These are phyloP conservation scores for Dichomitus squalens DNA, from an alignment of 1,284 basidiomycete genomes.

Conservation along the genomic window DNA sequence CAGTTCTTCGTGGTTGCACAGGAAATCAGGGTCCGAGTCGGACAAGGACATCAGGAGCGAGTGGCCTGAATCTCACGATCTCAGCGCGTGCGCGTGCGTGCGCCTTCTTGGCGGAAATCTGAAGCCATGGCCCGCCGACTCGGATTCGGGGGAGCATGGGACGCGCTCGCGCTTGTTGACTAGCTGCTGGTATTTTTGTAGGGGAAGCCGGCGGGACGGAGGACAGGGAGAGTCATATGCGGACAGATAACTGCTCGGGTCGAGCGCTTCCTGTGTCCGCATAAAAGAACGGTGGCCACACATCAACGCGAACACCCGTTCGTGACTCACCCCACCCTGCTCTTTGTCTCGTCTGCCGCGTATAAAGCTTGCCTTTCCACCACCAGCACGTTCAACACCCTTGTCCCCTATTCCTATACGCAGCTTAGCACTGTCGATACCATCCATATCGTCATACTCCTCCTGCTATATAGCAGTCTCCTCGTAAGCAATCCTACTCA, in stretches of 20 bases:
- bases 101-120: slow-evolving; percentile 6
- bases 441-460: not conserved
- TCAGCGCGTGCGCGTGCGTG: not conserved
- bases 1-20: not conserved
- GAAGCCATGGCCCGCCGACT: slow-evolving; percentile 2
- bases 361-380: not conserved
- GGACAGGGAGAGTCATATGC: not conserved
- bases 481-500: not conserved
- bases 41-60: not conserved
- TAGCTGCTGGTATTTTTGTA: not conserved
- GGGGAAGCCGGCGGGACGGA: not conserved
- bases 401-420: not conserved
- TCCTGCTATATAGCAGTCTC: not conserved
- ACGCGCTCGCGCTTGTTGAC: not conserved
- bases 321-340: slow-evolving; percentile 24
- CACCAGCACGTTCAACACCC: not conserved
- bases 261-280: slow-evolving; percentile 16
- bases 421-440: not conserved
- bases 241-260: not conserved
- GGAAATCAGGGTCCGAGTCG: not conserved
- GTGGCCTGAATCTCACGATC: slow-evolving; percentile 13
- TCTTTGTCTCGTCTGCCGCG: slow-evolving; percentile 10
- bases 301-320: slow-evolving; percentile 7
- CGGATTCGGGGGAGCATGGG: not conserved
- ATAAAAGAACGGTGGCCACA: slow-evolving; percentile 23